These are phyloP conservation scores for Russula foetens DNA, from an alignment of 768 basidiomycete genomes.

Conservation along the genomic window DNA sequence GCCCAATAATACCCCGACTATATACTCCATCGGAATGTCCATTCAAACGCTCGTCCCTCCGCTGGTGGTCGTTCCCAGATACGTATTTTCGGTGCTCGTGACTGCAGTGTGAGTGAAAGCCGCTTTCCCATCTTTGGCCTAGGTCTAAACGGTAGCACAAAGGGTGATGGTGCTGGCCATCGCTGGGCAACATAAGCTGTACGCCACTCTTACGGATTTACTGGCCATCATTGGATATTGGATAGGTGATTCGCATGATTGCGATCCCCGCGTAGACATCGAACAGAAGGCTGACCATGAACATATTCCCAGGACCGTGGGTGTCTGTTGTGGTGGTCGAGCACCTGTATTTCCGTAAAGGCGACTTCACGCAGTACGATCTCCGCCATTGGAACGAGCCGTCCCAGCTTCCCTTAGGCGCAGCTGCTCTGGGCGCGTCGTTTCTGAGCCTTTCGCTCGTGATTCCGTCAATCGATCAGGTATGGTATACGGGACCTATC, in stretches of 20 bases:
- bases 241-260: slow-evolving; percentile 21
- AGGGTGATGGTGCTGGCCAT: slow-evolving; percentile 68
- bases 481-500: slow-evolving; percentile 64
- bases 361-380: slow-evolving; percentile 42
- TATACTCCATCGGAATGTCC: slow-evolving; percentile 74
- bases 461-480: slow-evolving; percentile 63
- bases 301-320: slow-evolving; percentile 35
- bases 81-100: slow-evolving; percentile 57
- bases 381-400: slow-evolving; percentile 46
- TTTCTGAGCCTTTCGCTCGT: slow-evolving; percentile 45
- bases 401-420: slow-evolving; percentile 47
- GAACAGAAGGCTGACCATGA: slow-evolving; percentile 43
- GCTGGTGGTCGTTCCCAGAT: slow-evolving; percentile 53
- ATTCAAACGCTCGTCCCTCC: slow-evolving; percentile 62
- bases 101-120: slow-evolving; percentile 49
- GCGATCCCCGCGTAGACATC: neutral
- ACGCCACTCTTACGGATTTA: slow-evolving; percentile 53
- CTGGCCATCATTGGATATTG: slow-evolving; percentile 53
- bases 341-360: slow-evolving; percentile 56
- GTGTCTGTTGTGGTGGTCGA: slow-evolving; percentile 52
- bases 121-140: neutral
- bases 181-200: slow-evolving; percentile 63
- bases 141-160: neutral
- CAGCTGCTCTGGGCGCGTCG: slow-evolving; percentile 49
- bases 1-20: slow-evolving; percentile 73